Base-by-base conservation (phyloP, 2,329 filamentous ascomycete genomes). In the Diaporthe citri region DNA sequence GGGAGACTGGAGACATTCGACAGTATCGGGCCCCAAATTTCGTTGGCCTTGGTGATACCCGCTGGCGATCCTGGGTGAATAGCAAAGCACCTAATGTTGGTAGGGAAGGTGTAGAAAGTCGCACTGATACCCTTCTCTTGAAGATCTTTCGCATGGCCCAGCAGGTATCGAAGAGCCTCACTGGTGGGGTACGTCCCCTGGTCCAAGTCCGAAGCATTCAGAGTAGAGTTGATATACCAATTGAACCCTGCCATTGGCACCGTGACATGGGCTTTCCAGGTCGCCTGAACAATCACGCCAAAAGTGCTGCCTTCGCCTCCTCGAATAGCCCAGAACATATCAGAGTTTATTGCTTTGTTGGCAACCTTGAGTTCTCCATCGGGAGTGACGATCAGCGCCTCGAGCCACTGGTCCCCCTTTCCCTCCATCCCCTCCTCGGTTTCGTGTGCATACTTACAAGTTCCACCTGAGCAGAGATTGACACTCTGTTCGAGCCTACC, bases 261-360 rank as follows among this genome's bases (percentile, higher is more conserved):
- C 15, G 59, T 62, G 39, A 46, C 59, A 31, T 43, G 59, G 39
- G 59, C 59, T 62, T 62, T 62, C 59, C 59, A 62, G 39, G 39
- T 62, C 39, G 39, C 25, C 39, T 62, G 59, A 13, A 62, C 59
- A 2, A 62, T 22, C 59, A 62, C 59, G n/a, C 59, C 59, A 25
- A 62, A 62, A 8, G 59, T 62, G 59, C 59, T 6, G n/a, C 59
- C 59, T 7, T 36, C 57, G 0, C 57, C 57, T 17, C 57, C 57
- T 43, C 57, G 36, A 28, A 62, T 62, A 28, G 57, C 59, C 59
- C 59, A 62, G 59, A 62, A 62, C 59, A 62, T n/a, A 46, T 62
- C 39, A 12, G 59, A 46, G 39, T 43, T 46, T 7, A 5, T 8
- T 6, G 2, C 59, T 2, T 31, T 9, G 20, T 46, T 62, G 0